A percentile compares a stretch with the other conserved stretches of the same genome.
These are phyloP conservation scores for Hemileccinum rubropunctum DNA, from an alignment of 768 basidiomycete species.

Conservation along the genomic window DNA sequence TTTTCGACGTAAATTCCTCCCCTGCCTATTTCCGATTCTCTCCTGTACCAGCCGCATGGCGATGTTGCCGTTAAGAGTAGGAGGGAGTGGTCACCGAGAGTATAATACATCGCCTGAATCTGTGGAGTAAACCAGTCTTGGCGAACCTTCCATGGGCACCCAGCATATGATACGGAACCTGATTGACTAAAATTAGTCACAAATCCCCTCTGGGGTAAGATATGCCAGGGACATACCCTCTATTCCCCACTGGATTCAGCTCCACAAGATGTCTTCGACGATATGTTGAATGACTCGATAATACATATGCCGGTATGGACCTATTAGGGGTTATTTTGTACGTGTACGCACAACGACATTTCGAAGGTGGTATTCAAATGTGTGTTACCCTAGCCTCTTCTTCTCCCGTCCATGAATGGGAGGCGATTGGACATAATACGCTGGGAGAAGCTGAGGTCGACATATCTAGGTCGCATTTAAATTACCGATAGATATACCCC, in stretches of 20 bases:
- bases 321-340: background rate
- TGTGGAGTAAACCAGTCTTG: too few relatives aligned
- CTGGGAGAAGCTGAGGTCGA: background rate
- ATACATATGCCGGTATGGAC: too few relatives aligned
- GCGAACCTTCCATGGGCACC: too few relatives aligned
- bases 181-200: conserved; percentile 3
- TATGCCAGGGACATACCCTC: background rate
- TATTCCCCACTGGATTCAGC: background rate
- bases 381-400: background rate
- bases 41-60: background rate
- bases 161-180: background rate
- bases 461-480: background rate
- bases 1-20: conserved; percentile 9
- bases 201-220: background rate
- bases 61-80: background rate
- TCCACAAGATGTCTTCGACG: background rate
- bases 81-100: too few relatives aligned
- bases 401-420: background rate
- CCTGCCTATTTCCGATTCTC: conserved; percentile 5
- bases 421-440: background rate
- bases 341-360: conserved; percentile 4
- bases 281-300: background rate
- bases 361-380: background rate
- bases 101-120: background rate
- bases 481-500: background rate